These are phyloP conservation scores for Coprinopsis cinerea DNA, from an alignment of 768 basidiomycete species.

Conservation along the genomic window DNA sequence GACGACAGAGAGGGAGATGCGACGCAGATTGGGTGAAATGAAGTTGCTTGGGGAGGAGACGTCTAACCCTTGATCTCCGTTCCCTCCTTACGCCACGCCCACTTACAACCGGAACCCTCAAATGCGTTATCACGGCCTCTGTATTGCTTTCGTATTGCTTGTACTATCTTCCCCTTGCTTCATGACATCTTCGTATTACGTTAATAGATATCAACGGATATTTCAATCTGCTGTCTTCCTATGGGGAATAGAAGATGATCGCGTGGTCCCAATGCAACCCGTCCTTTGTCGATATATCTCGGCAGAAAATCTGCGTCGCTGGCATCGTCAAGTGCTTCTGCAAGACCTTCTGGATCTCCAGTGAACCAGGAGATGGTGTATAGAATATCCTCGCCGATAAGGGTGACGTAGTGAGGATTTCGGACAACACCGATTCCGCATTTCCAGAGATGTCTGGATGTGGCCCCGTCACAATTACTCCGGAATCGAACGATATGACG, in stretches of 20 bases:
- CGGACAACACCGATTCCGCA: not conserved
- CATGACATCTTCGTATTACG: no score
- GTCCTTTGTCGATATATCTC: not conserved
- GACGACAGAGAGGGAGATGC: slow-evolving; percentile 87
- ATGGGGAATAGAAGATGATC: not conserved
- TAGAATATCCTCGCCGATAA: not conserved
- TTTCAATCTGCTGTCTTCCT: not conserved
- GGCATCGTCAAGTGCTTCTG: not conserved
- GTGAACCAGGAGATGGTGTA: not conserved
- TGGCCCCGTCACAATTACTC: not conserved
- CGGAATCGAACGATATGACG: not conserved
- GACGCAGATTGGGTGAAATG: slow-evolving; percentile 75
- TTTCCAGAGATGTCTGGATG: not conserved
- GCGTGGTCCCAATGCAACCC: not conserved
- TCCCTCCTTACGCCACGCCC: no score
- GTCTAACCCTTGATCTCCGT: slow-evolving; percentile 38
- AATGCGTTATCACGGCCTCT: not conserved
- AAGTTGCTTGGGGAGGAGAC: slow-evolving; percentile 62
- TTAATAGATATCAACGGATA: slow-evolving; percentile 3
- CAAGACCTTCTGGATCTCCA: not conserved
- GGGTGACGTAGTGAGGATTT: not conserved
- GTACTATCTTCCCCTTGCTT: not conserved
- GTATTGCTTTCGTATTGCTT: not conserved
- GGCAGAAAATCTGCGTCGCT: not conserved
- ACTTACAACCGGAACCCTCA: no score